These are phyloP conservation scores for Paramarasmius palmivorus DNA, from an alignment of 1,284 basidiomycete species.

Conservation along the genomic window DNA sequence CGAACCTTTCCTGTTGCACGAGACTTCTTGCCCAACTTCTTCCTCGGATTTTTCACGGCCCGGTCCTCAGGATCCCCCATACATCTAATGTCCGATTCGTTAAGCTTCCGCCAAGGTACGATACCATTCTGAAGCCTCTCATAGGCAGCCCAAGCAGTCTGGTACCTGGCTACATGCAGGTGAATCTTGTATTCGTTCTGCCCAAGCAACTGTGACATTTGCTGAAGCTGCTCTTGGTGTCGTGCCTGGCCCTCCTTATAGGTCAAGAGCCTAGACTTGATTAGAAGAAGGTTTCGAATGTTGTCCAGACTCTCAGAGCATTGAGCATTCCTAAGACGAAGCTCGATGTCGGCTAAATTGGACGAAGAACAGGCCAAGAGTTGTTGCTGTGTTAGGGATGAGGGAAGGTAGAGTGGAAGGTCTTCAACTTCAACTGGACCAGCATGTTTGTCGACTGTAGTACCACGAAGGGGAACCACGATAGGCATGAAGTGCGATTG, in stretches of 20 bases:
- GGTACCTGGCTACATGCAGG: not conserved
- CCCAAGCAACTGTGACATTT: not conserved
- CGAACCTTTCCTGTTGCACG: too few relatives aligned
- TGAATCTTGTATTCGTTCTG: constrained; percentile 6
- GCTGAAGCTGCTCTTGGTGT: not conserved
- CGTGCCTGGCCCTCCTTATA: constrained; percentile 6
- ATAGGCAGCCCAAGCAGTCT: not conserved
- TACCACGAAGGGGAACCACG: too few relatives aligned
- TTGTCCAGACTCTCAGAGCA: not conserved
- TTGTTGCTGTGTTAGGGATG: not conserved
- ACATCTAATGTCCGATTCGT: not conserved
- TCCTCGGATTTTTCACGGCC: too few relatives aligned
- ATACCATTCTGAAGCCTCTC: not conserved
- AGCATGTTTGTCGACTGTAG: too few relatives aligned
- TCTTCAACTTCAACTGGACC: not conserved
- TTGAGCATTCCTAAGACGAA: constrained; percentile 7
- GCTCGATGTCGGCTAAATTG: constrained; percentile 1
- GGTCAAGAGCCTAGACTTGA: constrained; percentile 4
- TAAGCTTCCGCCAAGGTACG: not conserved
- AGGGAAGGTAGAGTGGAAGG: constrained; percentile 8
- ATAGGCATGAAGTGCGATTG: too few relatives aligned
- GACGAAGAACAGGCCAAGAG: not conserved
- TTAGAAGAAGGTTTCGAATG: constrained; percentile 5
- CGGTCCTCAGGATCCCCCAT: too few relatives aligned
- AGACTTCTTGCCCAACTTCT: too few relatives aligned